Percentiles rank a stretch among this genome's conserved stretches.
These are phyloP conservation scores for Cenchrus fungigraminus DNA, from an alignment of 176 grass and related monocot species.

Conservation along the genomic window DNA sequence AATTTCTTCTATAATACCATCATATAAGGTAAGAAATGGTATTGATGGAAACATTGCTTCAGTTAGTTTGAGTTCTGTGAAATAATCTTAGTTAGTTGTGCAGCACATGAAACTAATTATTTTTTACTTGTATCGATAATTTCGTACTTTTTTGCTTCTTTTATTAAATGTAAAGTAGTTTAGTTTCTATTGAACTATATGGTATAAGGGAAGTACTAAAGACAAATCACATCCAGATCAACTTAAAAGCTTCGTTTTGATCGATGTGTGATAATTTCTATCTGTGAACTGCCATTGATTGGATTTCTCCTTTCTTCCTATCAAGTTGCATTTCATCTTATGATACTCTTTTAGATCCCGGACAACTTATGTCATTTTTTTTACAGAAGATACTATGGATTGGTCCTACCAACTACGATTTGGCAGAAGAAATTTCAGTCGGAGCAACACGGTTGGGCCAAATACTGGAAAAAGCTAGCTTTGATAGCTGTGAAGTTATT, in stretches of 20 bases:
- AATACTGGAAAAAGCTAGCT: constrained; percentile 61
- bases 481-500: constrained; percentile 62
- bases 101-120: constrained; percentile 18
- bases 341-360: constrained; percentile 8
- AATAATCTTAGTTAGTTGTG: constrained; percentile 15
- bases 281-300: constrained; percentile 21
- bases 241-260: constrained; percentile 19
- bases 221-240: constrained; percentile 16
- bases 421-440: constrained; percentile 42
- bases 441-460: constrained; percentile 58
- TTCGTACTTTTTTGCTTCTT: constrained; percentile 4
- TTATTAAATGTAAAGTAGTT: constrained; percentile 15
- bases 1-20: constrained; percentile 63
- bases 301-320: constrained; percentile 29
- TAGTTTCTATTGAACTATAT: neutral
- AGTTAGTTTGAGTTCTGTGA: neutral
- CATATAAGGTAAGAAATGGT: constrained; percentile 66
- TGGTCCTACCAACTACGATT: constrained; percentile 59
- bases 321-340: constrained; percentile 3
- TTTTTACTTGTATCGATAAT: constrained; percentile 19
- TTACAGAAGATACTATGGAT: constrained; percentile 89
- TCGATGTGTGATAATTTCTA: constrained; percentile 22
- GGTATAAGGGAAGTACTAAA: neutral
- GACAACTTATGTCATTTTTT: constrained; percentile 38
- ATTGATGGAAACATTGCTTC: neutral